A percentile compares a stretch with the other conserved stretches of the same genome.
These are phyloP conservation scores for Xanthoceras sorbifolium DNA, from an alignment of 345 rosid species.

Conservation along the genomic window DNA sequence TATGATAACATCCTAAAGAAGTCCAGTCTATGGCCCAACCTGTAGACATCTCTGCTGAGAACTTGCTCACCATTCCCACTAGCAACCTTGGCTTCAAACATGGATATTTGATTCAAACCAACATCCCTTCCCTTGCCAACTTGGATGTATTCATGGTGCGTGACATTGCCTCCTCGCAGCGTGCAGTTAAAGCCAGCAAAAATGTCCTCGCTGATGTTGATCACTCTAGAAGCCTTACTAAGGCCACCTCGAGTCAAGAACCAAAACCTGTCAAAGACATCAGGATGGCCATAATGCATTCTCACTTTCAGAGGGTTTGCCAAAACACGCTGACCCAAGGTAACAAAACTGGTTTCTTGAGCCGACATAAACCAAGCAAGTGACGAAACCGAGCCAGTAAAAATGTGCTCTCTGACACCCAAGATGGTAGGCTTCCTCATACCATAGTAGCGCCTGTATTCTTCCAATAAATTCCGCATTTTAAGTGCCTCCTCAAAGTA, in stretches of 20 bases:
- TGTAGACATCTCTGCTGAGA: conserved; percentile 95
- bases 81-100: conserved; percentile 99
- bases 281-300: conserved; percentile 99
- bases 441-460: conserved; percentile 68
- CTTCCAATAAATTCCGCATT: conserved; percentile 95
- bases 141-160: conserved; percentile 97
- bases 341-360: conserved; percentile 90
- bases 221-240: conserved; percentile 95
- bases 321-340: conserved; percentile 95
- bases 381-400: conserved; percentile 97
- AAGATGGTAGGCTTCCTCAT: conserved; percentile 80
- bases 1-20: conserved; percentile 97
- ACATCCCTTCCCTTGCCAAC: conserved; percentile 99
- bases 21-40: conserved; percentile 95
- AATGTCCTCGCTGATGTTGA: conserved; percentile 96
- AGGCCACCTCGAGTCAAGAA: conserved; percentile 95
- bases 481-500: conserved; percentile 98
- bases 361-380: conserved; percentile 93
- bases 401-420: conserved; percentile 95
- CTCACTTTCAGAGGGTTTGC: conserved; percentile 94
- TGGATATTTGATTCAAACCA: conserved; percentile 91
- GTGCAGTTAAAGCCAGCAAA: conserved; percentile 99
- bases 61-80: conserved; percentile 99
- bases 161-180: conserved; percentile 93
- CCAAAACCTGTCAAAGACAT: conserved; percentile 98